A percentile compares a stretch with the other conserved stretches of the same genome.
phyloP scores from a whole-genome alignment of 345 rosid species.

The Eucalyptus erythrocorys region DNA sequence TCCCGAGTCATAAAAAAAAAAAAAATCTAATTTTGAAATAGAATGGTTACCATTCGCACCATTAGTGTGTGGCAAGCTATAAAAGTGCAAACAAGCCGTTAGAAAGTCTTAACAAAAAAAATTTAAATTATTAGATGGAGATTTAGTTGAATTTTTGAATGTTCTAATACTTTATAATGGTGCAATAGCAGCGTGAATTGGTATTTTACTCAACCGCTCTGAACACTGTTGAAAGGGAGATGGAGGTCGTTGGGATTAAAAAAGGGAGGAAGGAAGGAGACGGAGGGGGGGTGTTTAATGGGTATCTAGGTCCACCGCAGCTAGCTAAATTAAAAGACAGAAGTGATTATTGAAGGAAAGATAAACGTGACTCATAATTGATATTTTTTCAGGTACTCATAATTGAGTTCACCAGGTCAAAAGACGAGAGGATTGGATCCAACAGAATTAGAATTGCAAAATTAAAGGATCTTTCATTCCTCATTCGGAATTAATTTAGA shows the following conservation, averaged over 20 bases:
- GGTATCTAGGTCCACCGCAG: background rate
- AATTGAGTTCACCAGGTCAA: background rate
- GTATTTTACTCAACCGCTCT: background rate
- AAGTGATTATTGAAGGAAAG: background rate
- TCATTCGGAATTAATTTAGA: background rate
- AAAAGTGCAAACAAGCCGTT: background rate
- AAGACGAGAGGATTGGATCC: background rate
- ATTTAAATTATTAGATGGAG: fast-evolving
- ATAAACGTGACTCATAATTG: background rate
- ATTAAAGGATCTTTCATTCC: background rate
- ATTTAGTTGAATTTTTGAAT: background rate
- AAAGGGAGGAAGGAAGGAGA: background rate
- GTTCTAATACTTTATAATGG: background rate
- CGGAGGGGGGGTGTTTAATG: background rate
- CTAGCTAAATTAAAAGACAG: background rate
- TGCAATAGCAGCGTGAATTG: background rate
- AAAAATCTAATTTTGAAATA: no score
- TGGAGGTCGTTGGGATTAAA: background rate
- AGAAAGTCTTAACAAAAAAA: background rate
- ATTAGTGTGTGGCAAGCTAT: background rate
- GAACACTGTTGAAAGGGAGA: background rate
- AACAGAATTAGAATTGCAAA: background rate
- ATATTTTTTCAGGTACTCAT: background rate
- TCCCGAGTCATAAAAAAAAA: no score
- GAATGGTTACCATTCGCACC: fast-evolving